Percentiles rank a stretch among this genome's conserved stretches.
Conservation (phyloP, 345 rosid genomes). For the Populus ilicifolia region DNA sequence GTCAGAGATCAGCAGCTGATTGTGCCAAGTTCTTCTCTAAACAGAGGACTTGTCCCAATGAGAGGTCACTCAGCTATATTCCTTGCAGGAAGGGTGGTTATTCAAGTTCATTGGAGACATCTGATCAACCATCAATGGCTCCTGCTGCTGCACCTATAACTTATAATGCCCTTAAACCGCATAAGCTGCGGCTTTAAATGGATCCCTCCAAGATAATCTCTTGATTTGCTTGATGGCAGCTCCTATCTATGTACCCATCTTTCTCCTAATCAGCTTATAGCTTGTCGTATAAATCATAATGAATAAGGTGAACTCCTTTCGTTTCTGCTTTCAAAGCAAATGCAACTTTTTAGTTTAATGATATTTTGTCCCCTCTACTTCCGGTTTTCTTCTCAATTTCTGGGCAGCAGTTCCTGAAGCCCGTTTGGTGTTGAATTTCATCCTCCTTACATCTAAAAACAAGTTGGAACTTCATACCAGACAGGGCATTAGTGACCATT, state of each 20-base stretch:
- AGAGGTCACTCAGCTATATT: slow-evolving; percentile 19
- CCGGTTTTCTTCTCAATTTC: too few species aligned
- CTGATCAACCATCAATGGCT: neutral
- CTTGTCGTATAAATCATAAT: neutral
- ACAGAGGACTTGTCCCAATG: slow-evolving; percentile 12
- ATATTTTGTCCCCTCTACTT: too few species aligned
- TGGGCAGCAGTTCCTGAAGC: too few species aligned
- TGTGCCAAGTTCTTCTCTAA: slow-evolving; percentile 39
- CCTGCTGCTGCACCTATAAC: slow-evolving; percentile 16
- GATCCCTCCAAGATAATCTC: neutral
- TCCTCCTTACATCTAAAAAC: too few species aligned
- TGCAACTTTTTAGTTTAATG: neutral
- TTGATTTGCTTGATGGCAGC: neutral
- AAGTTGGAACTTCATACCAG: too few species aligned
- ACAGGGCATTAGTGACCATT: too few species aligned
- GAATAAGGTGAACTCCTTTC: neutral
- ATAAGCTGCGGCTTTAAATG: slow-evolving; percentile 4
- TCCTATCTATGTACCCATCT: too few species aligned
- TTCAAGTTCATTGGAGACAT: neutral
- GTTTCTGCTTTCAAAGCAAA: neutral
- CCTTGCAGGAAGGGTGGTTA: slow-evolving; percentile 30
- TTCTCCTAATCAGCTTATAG: neutral
- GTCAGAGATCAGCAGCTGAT: slow-evolving; percentile 29
- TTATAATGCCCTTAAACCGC: slow-evolving; percentile 26
- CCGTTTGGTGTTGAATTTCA: too few species aligned